phyloP scores from a whole-genome alignment of 441 rosid species.

The Euphorbia corollata region DNA sequence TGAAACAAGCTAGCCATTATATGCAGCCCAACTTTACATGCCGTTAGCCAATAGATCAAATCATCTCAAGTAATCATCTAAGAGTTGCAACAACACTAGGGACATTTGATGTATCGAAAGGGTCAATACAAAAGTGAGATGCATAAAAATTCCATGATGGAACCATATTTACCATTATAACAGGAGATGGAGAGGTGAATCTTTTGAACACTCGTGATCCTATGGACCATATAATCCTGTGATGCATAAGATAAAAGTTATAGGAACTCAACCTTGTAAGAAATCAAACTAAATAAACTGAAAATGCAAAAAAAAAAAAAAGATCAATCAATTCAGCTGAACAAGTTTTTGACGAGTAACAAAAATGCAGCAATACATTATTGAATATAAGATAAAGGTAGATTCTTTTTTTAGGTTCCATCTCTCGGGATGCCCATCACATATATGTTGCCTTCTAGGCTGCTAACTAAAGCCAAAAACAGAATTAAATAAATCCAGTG shows the following conservation, averaged over 20 bases:
- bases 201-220: slow-evolving; percentile 79
- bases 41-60: not conserved
- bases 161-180: slow-evolving; percentile 42
- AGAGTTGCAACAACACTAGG: not conserved
- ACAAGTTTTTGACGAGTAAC: not conserved
- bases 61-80: not conserved
- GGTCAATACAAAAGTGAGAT: not conserved
- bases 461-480: not conserved
- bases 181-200: slow-evolving; percentile 63
- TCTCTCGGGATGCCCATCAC: not conserved
- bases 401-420: not conserved
- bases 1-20: not conserved
- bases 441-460: not conserved
- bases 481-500: not conserved
- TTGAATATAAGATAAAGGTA: not conserved
- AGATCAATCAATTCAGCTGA: not conserved
- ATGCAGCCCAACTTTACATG: not conserved
- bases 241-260: slow-evolving; percentile 1
- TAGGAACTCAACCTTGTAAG: not conserved
- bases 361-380: not conserved
- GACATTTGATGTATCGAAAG: not conserved
- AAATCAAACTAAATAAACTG: not conserved
- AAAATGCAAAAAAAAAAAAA: not conserved
- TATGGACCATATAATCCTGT: slow-evolving; percentile 75
- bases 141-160: not conserved